Evolutionary conservation across 2,329 filamentous ascomycete species (phyloP), one percentile per base, ranked within the genome.

Genomic region (Hypoxylon sp.): DNA sequence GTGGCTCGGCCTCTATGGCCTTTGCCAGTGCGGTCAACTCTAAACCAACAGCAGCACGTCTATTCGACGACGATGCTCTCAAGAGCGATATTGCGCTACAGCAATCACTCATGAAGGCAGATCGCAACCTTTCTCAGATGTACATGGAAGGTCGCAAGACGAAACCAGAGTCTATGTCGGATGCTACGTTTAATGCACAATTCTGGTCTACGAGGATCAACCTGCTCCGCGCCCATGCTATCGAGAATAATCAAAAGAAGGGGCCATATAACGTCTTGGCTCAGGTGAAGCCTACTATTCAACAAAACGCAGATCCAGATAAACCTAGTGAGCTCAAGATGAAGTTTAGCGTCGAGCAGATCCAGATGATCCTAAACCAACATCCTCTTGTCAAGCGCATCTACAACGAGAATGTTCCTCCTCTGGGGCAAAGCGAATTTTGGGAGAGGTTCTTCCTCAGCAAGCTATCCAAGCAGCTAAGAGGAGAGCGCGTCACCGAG

Each of bases 371-470:
- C 58, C 94, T 99, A 80, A 90, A 88, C 67, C 96, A 98, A 79
- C 95, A 99, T 79, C 94, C 96, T 1, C 85, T 99, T 0, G 91
- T 99, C 65, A 92, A 93, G 78, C 89, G 90, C 19, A 92, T 97
- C 5, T 98, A 98, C 80, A 94, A 98, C 77, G 94, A 98, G 77
- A 94, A 94, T 72, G 94, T 98, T 0, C 94, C 93, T 4, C 92
- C 92, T 66, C 81, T 97, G 42, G 89, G 86, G 26, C 93, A 97
- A 75, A 85, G 86, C 62, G 90, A 93, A 54, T 99, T 99, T 78
- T 99, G 95, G 94, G 92, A 92, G 5, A 88, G 93, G 13, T 99
- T 99, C 81, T 98, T 99, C 79, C 89, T 94, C 68, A 97, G 94
- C 79, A 89, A 92, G 63, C 83, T 99, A 8, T 94, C 94, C 72